phyloP scores from a whole-genome alignment of 2,329 filamentous ascomycete species.

The Xylaria sp. region DNA sequence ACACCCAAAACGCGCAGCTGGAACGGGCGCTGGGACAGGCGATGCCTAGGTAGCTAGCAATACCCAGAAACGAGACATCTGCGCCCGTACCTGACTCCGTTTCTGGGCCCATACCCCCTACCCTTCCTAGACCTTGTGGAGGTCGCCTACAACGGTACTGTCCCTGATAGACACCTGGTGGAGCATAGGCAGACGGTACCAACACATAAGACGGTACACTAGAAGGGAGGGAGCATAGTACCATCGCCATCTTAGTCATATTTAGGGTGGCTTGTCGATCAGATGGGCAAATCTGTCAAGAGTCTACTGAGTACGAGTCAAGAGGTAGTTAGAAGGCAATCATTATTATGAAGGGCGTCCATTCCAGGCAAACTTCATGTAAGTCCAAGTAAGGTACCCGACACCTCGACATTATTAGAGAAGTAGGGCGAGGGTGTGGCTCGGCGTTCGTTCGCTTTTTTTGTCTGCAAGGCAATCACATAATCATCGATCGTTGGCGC shows the following conservation, averaged over 20 bases:
- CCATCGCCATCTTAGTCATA: slow-evolving; percentile 21
- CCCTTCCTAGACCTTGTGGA: neutral
- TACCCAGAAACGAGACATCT: neutral
- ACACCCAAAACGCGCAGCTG: slow-evolving; percentile 28
- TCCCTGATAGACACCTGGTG: neutral
- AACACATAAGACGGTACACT: too few relatives aligned
- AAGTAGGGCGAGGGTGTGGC: slow-evolving; percentile 13
- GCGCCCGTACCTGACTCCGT: neutral
- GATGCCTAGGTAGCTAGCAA: neutral
- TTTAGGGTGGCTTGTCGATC: slow-evolving; percentile 17
- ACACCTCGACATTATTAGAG: neutral
- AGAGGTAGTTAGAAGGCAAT: too few relatives aligned
- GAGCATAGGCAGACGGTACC: neutral
- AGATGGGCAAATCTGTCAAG: neutral
- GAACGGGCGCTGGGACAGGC: slow-evolving; percentile 19
- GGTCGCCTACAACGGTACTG: too few relatives aligned
- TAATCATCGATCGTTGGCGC: slow-evolving; percentile 7
- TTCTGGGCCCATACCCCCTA: neutral
- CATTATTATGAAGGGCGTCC: neutral
- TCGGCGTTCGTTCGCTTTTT: slow-evolving; percentile 5
- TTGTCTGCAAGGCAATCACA: slow-evolving; percentile 12
- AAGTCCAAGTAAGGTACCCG: neutral
- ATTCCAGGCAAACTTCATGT: neutral
- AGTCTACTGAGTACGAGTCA: neutral
- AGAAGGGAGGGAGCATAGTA: neutral